phyloP scores from a whole-genome alignment of 441 rosid genomes.

The Croton setiger region DNA sequence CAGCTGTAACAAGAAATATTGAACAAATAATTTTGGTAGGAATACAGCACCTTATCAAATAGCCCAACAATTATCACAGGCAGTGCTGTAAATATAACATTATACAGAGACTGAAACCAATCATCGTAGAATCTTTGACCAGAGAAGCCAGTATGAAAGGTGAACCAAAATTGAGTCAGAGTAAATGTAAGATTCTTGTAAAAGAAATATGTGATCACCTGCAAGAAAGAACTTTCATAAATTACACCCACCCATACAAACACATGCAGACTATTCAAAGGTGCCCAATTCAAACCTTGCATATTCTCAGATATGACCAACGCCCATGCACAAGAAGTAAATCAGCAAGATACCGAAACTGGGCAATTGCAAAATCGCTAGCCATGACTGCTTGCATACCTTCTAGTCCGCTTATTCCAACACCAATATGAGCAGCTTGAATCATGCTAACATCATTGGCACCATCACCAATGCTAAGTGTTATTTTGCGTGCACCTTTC shows the following conservation, averaged over 20 bases:
- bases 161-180: conserved; percentile 99
- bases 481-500: conserved; percentile 96
- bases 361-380: conserved; percentile 99
- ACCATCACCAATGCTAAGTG: conserved; percentile 99
- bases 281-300: conserved; percentile 64
- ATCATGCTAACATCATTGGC: conserved; percentile 99
- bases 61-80: conserved; percentile 97
- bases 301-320: conserved; percentile 97
- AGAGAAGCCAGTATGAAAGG: conserved; percentile 96
- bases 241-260: conserved; percentile 15
- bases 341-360: conserved; percentile 90
- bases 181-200: conserved; percentile 99
- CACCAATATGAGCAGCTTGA: conserved; percentile 98
- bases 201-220: conserved; percentile 98
- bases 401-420: conserved; percentile 94
- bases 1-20: conserved; percentile 1
- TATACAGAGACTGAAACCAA: conserved; percentile 98
- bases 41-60: conserved; percentile 80
- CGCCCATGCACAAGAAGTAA: conserved; percentile 98
- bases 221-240: conserved; percentile 33
- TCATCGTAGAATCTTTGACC: conserved; percentile 99
- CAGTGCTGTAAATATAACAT: conserved; percentile 90
- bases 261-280: conserved; percentile 11
- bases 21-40: conserved; percentile 2
- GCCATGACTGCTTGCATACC: conserved; percentile 99